A percentile compares a stretch with the other conserved stretches of the same genome.
phyloP scores from a whole-genome alignment of 1,284 basidiomycete species.

The Trichosporon faecale region DNA sequence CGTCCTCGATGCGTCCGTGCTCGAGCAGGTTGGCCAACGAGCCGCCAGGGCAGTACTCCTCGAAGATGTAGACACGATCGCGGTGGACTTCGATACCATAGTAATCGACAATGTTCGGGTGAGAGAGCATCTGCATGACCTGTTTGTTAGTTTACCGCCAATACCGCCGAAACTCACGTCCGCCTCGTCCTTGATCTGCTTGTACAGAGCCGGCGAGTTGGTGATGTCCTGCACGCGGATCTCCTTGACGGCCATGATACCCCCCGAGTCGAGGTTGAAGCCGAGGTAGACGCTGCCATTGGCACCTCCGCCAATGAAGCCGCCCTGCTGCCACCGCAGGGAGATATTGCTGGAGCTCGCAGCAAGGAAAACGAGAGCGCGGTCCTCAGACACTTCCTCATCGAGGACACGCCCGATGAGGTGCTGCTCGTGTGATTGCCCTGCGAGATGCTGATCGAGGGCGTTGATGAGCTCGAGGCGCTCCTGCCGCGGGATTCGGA shows the following conservation, averaged over 20 bases:
- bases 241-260: constrained; percentile 99
- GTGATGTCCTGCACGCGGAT: constrained; percentile 94
- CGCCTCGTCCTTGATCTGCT: constrained; percentile 95
- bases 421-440: constrained; percentile 65
- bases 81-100: constrained; percentile 97
- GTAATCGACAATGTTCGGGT: constrained; percentile 98
- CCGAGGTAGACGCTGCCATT: constrained; percentile 98
- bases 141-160: neutral
- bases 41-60: constrained; percentile 97
- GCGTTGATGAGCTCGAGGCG: constrained; percentile 61
- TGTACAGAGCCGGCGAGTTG: constrained; percentile 74
- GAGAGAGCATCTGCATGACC: constrained; percentile 96
- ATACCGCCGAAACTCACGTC: constrained; percentile 56
- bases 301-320: constrained; percentile 95
- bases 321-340: constrained; percentile 97
- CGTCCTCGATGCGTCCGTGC: constrained; percentile 94
- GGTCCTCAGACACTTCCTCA: constrained; percentile 84
- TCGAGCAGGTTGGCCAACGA: constrained; percentile 86
- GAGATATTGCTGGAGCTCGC: constrained; percentile 92
- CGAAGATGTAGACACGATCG: constrained; percentile 98
- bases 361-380: constrained; percentile 84
- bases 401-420: constrained; percentile 85
- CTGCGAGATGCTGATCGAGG: constrained; percentile 62
- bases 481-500: constrained; percentile 70
- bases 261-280: constrained; percentile 93